Base-by-base conservation (phyloP, 73 alveolate species). In the Loxodes magnus region DNA sequence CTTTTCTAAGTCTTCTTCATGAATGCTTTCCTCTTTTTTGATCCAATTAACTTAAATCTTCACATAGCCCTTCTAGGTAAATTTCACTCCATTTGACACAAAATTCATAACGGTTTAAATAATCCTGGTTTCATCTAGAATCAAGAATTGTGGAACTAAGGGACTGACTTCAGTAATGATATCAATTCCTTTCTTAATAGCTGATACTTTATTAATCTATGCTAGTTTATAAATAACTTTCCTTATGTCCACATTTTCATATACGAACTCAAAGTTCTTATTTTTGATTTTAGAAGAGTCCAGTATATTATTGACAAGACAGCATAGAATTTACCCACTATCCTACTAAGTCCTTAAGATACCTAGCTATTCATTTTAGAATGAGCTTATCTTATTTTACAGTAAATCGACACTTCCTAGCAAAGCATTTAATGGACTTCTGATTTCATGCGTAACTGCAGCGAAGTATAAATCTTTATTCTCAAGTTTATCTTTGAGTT, bases 361-460 rank as follows among this genome's bases (percentile, higher is more conserved):
- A 16, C 26, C 60, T 30, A 10, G 12, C 7, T 42, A 22, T 4
- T 39, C 5, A 5, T 64, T 53, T 2, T 31, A 12, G 3, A 12
- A 22, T 2, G 16, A 2, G n/a, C 42, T 23, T 6, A 21, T 26
- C 10, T 4, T 52, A 4, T 43, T 43, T 16, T 48, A 20, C 3
- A 67, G 31, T 16, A 67, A 38, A 3, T 64, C 73, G 5, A 67
- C 35, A 2, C 54, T 25, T 24, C 59, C 58, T 10, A 66, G 36
- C 5, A 71, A 25, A 4, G 63, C 71, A 48, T 71, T 71, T 2
- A 71, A 22, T 5, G 85, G 85, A 54, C 39, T 71, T 26, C 85
- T 49, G 42, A 71, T 38, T 41, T 71, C 85, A 55, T 71, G 85
- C 20, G 85, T 63, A 20, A 63, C 56, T 5, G 79, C 53, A 3